Evolutionary conservation across 2,329 filamentous ascomycete species (phyloP), one percentile per base, ranked within the genome.

Genomic region (Aspergillus glaucus): DNA sequence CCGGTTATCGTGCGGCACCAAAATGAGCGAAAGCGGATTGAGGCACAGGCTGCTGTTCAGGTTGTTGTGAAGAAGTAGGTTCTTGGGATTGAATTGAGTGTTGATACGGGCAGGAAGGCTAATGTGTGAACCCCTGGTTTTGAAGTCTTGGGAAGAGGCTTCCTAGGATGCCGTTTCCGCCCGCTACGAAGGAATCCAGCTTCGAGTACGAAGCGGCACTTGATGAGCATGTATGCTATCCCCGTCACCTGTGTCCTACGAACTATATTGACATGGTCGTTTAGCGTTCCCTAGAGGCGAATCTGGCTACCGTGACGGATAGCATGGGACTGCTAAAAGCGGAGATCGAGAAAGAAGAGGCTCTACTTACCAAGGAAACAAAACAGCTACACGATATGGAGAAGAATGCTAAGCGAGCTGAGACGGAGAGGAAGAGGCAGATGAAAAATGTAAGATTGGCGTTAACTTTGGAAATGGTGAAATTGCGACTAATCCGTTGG

Each of bases 101-200:
- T 10, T 37, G n/a, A 10, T 37, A 37, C n/a, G 34, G n/a, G n/a
- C 17, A 17, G 14, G 14, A 19, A 22, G 8, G 28, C 43, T 45
- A 39, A 39, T 22, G 3, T 45, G 6, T 21, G 7, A 15, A 44
- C 49, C n/a, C 12, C 26, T 22, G 22, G 3, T 28, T 39, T 2
- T 32, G 10, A 44, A 72, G 69, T 50, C 59, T 73, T 47, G 64
- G 62, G 19, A 68, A 65, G 54, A 63, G 72, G 39, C 60, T 75
- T 3, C 71, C 72, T 32, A 64, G 69, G 51, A 74, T 75, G 71
- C 70, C 71, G 5, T 75, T 75, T 50, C 72, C 72, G 1, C 70
- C 70, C 4, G 59, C 64, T 22, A 67, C 68, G 9, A 71, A 71
- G 46, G 70, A 72, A 39, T 63, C 64, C 0, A 64, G 62, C 44